Base-by-base conservation (phyloP, 2,329 filamentous ascomycete genomes). In the Apiospora phragmitis region DNA sequence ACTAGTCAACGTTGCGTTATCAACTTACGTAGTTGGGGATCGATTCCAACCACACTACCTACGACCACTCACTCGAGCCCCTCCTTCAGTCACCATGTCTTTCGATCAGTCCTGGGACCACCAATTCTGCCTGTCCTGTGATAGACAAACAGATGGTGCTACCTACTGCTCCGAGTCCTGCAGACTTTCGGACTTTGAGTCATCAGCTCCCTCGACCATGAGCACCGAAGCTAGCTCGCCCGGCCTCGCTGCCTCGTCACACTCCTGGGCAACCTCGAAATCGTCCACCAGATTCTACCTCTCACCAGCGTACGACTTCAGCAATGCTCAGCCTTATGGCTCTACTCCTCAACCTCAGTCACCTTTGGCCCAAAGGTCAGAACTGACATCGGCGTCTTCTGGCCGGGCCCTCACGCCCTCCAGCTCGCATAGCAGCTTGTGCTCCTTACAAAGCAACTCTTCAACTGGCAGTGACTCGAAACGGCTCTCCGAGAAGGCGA, bases 141-240 rank as follows among this genome's bases (percentile, higher is more conserved):
- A 98, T 85, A 92, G 92, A 84, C 93, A 97, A 84, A 94, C 93
- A 72, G 89, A 93, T 74, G 91, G 91, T 70, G 91, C 91, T 73
- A 90, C 93, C 75, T 97, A 97, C 87, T 98, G 95, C 88, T 97
- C 94, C 65, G 94, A 98, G 84, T 90, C 93, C 41, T 98, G 95
- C 88, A 90, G 94, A 74, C 87, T 98, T 62, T 92, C 93, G 75
- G 95, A 97, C 83, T 91, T 95, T 77, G 94, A 97, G 82, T 91
- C 90, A 82, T 90, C 85, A 7, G 77, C 86, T 82, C 91, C 90
- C 82, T 90, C 85, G 16, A 82, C 84, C 21, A 83, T 85, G 18
- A 85, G 86, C 79, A 89, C 90, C 5, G 85, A 88, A 67, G 85
- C 88, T 69, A 89, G 86, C 78, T 90, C 89, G 14, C 87, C 88